A percentile compares a stretch with the other conserved stretches of the same genome.
Conservation (phyloP, 2,329 filamentous ascomycete species). For the Aspergillus neotritici region DNA sequence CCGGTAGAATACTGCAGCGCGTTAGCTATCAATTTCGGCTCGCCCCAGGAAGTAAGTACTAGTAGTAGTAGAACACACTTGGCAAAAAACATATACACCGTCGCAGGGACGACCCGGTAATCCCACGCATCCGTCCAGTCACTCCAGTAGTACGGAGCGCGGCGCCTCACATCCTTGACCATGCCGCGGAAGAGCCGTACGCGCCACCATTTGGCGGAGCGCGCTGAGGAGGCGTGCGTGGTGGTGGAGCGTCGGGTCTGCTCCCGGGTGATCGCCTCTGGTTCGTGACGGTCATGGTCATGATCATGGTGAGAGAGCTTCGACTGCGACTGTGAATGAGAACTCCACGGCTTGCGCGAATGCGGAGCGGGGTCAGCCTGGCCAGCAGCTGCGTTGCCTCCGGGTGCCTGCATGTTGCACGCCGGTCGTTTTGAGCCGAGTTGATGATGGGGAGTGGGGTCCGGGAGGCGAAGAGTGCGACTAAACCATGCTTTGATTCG, state of each 20-base stretch:
- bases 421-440: neutral
- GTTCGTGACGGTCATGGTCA: neutral
- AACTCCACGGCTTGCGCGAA: slow-evolving; percentile 3
- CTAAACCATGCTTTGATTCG: no score
- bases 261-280: slow-evolving; percentile 2
- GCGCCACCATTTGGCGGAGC: slow-evolving; percentile 61
- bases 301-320: neutral
- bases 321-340: slow-evolving; percentile 3
- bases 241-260: neutral
- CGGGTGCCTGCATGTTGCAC: slow-evolving; percentile 12
- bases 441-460: neutral
- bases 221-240: slow-evolving; percentile 6
- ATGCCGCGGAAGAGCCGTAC: slow-evolving; percentile 72
- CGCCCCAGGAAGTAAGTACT: neutral
- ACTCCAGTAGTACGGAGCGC: slow-evolving; percentile 71
- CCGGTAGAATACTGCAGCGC: slow-evolving; percentile 66
- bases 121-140: slow-evolving; percentile 88
- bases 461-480: no score
- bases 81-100: slow-evolving; percentile 91
- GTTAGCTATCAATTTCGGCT: slow-evolving; percentile 4
- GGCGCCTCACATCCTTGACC: slow-evolving; percentile 67
- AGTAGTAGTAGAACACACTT: slow-evolving; percentile 54
- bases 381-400: no score
- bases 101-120: slow-evolving; percentile 80
- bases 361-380: slow-evolving; percentile 13